A percentile compares a stretch with the other conserved stretches of the same genome.
Evolutionary conservation across 345 rosid genomes (phyloP).

Genomic region (Jatropha curcas): DNA sequence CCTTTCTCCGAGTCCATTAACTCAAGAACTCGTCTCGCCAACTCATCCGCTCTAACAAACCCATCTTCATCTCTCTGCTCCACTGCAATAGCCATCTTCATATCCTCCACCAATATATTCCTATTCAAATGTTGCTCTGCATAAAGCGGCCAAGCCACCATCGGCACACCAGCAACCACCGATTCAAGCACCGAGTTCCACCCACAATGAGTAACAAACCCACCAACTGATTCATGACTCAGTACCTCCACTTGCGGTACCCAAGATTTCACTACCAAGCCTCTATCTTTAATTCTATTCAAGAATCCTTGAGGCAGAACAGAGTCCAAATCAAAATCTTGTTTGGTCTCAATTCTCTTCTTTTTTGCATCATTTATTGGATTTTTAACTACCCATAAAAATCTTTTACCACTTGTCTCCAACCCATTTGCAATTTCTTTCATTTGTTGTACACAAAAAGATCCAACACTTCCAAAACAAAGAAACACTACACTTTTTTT

Average conservation of each 20-base stretch:
- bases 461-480: conserved; percentile 17
- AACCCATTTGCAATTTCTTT: conserved; percentile 8
- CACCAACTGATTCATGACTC: conserved; percentile 26
- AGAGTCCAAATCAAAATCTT: conserved; percentile 6
- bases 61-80: conserved; percentile 20
- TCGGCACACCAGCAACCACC: conserved; percentile 30
- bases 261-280: conserved; percentile 32
- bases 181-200: conserved; percentile 41
- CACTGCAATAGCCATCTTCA: conserved; percentile 28
- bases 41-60: conserved; percentile 20
- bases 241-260: conserved; percentile 26
- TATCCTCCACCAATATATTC: conserved; percentile 29
- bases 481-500: conserved; percentile 10
- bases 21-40: conserved; percentile 19
- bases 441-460: not conserved
- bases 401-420: conserved; percentile 8
- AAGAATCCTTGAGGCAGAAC: conserved; percentile 29
- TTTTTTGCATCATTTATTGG: not conserved
- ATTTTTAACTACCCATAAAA: conserved; percentile 9
- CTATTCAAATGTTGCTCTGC: conserved; percentile 33
- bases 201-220: conserved; percentile 34
- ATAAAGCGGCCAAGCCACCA: conserved; percentile 39
- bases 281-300: conserved; percentile 29
- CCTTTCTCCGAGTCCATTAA: conserved; percentile 22
- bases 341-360: not conserved